Conservation (phyloP, 2,329 filamentous ascomycete genomes). For the Capronia americana region DNA sequence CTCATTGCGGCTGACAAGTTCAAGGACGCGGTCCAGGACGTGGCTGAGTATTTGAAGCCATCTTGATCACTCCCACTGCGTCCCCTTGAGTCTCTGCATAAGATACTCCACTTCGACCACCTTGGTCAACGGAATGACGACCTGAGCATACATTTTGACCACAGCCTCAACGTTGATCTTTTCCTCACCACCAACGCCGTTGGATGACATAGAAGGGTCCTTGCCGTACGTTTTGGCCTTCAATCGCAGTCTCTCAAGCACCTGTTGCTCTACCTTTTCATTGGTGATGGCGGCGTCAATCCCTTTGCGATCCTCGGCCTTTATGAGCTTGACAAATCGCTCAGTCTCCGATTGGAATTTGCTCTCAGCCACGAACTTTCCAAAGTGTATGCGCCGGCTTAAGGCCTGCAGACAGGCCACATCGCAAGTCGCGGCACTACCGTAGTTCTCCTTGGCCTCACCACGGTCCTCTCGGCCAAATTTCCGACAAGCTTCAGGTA, state of each 20-base stretch:
- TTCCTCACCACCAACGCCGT: constrained; percentile 50
- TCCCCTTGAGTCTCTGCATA: constrained; percentile 80
- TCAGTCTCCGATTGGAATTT: constrained; percentile 88
- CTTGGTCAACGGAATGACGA: constrained; percentile 97
- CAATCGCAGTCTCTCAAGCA: constrained; percentile 81
- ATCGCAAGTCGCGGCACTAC: constrained; percentile 87
- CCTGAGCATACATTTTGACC: constrained; percentile 85
- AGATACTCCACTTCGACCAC: constrained; percentile 97
- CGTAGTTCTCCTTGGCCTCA: constrained; percentile 92
- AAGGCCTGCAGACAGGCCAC: constrained; percentile 88
- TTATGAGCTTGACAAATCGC: constrained; percentile 81
- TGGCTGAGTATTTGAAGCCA: constrained; percentile 74
- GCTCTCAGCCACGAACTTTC: constrained; percentile 96
- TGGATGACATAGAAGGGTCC: constrained; percentile 70
- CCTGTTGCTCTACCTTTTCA: constrained; percentile 84
- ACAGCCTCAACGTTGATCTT: constrained; percentile 96
- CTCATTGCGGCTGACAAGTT: constrained; percentile 83
- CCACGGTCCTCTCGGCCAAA: constrained; percentile 79
- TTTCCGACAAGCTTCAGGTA: constrained; percentile 81
- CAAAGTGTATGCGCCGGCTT: constrained; percentile 91
- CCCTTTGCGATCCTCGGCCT: constrained; percentile 75
- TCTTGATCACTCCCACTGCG: constrained; percentile 53
- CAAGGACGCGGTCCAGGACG: constrained; percentile 73
- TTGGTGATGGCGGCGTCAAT: constrained; percentile 93
- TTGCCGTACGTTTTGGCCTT: constrained; percentile 95